Evolutionary conservation across 768 basidiomycete genomes (phyloP).

Genomic region (Termitomyces sp.): DNA sequence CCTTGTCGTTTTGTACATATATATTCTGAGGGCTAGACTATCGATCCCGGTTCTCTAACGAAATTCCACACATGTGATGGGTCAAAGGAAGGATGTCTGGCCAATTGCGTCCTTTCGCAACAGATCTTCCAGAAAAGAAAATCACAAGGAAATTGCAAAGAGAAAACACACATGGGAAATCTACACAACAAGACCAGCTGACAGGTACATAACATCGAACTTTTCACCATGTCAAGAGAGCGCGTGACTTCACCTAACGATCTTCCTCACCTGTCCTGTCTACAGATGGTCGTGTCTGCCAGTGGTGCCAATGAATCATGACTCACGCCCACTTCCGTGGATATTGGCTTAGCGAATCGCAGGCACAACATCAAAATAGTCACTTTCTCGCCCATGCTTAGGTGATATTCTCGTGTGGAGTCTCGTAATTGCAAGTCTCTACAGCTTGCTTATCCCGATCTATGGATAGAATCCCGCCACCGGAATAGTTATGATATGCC

Average conservation of each 20-base stretch:
- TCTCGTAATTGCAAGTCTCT: too few species aligned
- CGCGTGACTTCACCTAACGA: not conserved
- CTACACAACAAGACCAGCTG: not conserved
- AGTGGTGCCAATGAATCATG: not conserved
- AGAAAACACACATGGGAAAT: not conserved
- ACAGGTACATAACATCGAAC: not conserved
- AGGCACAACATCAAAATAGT: not conserved
- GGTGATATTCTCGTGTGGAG: too few species aligned
- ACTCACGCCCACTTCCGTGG: not conserved
- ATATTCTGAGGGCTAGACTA: not conserved
- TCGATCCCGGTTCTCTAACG: not conserved
- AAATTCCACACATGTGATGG: not conserved
- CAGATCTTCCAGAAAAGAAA: not conserved
- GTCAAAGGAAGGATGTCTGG: not conserved
- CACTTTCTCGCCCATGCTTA: not conserved
- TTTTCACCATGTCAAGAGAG: not conserved
- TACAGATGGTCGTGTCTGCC: not conserved
- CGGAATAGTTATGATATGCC: not conserved
- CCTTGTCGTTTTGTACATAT: not conserved
- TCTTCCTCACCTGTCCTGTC: not conserved
- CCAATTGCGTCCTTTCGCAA: not conserved
- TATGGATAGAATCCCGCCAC: not conserved
- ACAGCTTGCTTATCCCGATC: not conserved
- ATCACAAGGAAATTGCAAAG: not conserved
- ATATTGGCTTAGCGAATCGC: not conserved